A percentile compares a stretch with the other conserved stretches of the same genome.
Evolutionary conservation across 2,329 filamentous ascomycete genomes (phyloP).

Genomic region (Aspergillus sp.): DNA sequence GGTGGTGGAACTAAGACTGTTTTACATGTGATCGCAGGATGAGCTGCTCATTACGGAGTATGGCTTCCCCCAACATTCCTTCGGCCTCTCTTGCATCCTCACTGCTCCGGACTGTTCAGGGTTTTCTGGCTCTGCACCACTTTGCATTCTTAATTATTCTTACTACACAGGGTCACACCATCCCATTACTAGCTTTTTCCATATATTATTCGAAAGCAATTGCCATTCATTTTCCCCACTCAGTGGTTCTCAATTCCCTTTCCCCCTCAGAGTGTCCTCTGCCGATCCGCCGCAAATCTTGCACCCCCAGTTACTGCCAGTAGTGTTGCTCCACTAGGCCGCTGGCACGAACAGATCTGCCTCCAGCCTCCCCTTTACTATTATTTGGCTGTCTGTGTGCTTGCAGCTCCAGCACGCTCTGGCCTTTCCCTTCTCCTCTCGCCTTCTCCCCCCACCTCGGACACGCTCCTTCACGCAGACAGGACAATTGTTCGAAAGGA

Average conservation of each 20-base stretch:
- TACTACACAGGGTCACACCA: neutral
- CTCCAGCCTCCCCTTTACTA: constrained; percentile 1
- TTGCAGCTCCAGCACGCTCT: constrained; percentile 7
- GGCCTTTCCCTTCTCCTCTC: constrained; percentile 3
- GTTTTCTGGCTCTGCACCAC: neutral
- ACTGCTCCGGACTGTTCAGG: neutral
- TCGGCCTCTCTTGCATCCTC: neutral
- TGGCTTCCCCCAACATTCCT: neutral
- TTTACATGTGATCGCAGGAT: constrained; percentile 8
- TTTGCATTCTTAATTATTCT: neutral
- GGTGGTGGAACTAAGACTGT: neutral
- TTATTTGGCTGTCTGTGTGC: constrained; percentile 11
- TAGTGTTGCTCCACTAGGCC: constrained; percentile 9
- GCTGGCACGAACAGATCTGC: neutral
- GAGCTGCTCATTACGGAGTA: neutral
- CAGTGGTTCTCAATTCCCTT: neutral
- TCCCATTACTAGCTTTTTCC: neutral
- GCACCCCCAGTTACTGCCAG: constrained; percentile 5
- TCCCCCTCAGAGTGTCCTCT: constrained; percentile 1
- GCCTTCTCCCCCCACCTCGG: neutral
- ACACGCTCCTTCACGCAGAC: neutral
- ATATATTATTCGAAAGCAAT: neutral
- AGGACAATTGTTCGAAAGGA: constrained; percentile 1
- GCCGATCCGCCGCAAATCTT: constrained; percentile 15
- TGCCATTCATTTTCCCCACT: neutral